Base-by-base conservation (phyloP, 192 early-diverging fungal species). In the Linnemannia zychae region DNA sequence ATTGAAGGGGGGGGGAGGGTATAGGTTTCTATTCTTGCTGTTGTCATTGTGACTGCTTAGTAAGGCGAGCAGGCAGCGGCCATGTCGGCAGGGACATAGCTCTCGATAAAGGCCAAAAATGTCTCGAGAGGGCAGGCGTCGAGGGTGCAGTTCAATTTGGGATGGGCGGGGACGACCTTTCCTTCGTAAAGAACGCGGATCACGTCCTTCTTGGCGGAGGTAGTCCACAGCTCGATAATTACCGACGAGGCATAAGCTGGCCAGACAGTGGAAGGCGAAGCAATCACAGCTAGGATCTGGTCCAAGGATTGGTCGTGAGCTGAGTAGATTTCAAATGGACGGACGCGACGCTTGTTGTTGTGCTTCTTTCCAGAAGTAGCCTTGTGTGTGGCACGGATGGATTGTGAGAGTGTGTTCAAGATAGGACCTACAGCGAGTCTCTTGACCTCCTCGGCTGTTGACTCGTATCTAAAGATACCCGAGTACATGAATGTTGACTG, bases 151-250 rank as follows among this genome's bases (percentile, higher is more conserved):
- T 53, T 53, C 37, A 77, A 31, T 20, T 69, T 69, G 47, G 47
- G 31, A 37, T 77, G 38, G 0, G 75, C 75, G 36, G 75, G 75
- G 6, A 77, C 67, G 15, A 89, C 78, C 46, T 90, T 65, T 18
- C 92, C 92, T 52, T 93, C 91, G 82, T 91, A 91, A 17, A 93
- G 73, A 16, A 91, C 90, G 12, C 91, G 88, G 18, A 93, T 79
- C 60, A 92, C 48, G 17, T 57, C 60, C 36, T 86, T 79, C 24
- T 88, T 77, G 37, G 66, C 53, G 9, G 48, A 40, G 69, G 85
- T 87, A 69, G 79, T 86, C 92, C 92, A 93, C 33, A 88, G 72
- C 76, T 93, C 91, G 74, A 92, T 80, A 6, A 89, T 44, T 6
- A 93, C 50, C 36, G 90, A 87, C 4, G 90, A 90, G 20, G 86